phyloP scores from a whole-genome alignment of 2,329 filamentous ascomycete genomes.

The Colletotrichum eleusines region DNA sequence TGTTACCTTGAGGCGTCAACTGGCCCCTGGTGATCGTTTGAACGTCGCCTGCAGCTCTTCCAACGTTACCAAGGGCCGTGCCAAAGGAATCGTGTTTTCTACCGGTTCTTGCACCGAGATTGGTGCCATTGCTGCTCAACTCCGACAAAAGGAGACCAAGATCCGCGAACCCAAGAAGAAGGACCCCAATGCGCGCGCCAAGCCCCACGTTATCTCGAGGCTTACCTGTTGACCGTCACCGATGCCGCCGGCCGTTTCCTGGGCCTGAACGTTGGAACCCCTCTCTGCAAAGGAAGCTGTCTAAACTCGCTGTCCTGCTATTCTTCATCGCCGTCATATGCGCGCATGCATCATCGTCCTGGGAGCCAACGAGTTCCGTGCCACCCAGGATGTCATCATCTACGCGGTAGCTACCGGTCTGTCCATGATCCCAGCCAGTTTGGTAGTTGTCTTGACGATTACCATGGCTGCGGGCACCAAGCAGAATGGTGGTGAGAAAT shows the following conservation, averaged over 20 bases:
- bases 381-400: conserved; percentile 69
- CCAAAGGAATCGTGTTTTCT: conserved; percentile 69
- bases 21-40: too few relatives aligned
- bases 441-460: conserved; percentile 67
- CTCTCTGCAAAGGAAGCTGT: conserved; percentile 76
- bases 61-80: conserved; percentile 72
- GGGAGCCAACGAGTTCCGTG: conserved; percentile 70
- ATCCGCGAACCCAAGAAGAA: conserved; percentile 64
- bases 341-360: conserved; percentile 77
- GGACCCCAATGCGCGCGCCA: conserved; percentile 63
- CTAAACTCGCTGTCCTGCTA: conserved; percentile 74
- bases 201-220: conserved; percentile 63
- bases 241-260: conserved; percentile 73
- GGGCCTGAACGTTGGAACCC: conserved; percentile 77
- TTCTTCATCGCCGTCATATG: conserved; percentile 76
- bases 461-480: conserved; percentile 68
- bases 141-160: conserved; percentile 65
- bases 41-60: conserved; percentile 74
- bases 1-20: conserved; percentile 61
- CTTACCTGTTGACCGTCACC: conserved; percentile 62
- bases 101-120: conserved; percentile 73
- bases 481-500: conserved; percentile 64
- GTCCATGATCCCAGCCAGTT: conserved; percentile 64
- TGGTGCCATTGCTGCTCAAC: conserved; percentile 67
- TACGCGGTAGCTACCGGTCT: conserved; percentile 62